phyloP scores from a whole-genome alignment of 192 early-diverging fungal species.

The Coemansia sp. region DNA sequence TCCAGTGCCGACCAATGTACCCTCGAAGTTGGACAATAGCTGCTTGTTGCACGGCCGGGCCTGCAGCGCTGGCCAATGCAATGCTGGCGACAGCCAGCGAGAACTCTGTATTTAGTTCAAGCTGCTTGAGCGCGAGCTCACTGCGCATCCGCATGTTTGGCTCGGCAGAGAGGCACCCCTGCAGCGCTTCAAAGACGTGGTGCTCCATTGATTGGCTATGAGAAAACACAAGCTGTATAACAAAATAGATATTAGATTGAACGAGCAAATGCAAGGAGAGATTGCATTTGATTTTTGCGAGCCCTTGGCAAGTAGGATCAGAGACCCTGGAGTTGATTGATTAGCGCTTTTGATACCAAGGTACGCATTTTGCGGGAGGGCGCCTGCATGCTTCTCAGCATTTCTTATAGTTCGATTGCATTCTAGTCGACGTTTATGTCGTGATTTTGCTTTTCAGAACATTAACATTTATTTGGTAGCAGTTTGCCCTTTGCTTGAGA shows the following conservation, averaged over 20 bases:
- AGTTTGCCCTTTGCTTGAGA: not conserved
- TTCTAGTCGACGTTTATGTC: too few species aligned
- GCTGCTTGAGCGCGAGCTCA: constrained; percentile 64
- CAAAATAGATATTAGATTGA: not conserved
- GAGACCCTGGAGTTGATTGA: not conserved
- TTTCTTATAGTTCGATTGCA: too few species aligned
- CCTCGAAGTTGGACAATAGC: constrained; percentile 67
- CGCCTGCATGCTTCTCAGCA: too few species aligned
- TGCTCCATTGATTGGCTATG: constrained; percentile 58
- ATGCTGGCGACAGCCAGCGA: constrained; percentile 66
- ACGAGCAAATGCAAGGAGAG: not conserved
- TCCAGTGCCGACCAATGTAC: constrained; percentile 75
- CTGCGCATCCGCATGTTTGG: constrained; percentile 59
- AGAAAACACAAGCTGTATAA: not conserved
- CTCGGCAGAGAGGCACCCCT: constrained; percentile 66
- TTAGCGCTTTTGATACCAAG: not conserved
- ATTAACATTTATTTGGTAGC: not conserved
- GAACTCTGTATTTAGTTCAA: constrained; percentile 58
- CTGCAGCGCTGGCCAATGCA: constrained; percentile 57
- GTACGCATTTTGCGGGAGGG: too few species aligned
- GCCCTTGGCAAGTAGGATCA: not conserved
- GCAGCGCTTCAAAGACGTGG: constrained; percentile 65
- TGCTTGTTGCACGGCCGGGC: constrained; percentile 64
- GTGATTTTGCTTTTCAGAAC: too few species aligned
- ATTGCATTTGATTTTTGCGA: not conserved